These are phyloP conservation scores for Chlorencoelia australis DNA, from an alignment of 2,329 filamentous ascomycete species.

Conservation along the genomic window DNA sequence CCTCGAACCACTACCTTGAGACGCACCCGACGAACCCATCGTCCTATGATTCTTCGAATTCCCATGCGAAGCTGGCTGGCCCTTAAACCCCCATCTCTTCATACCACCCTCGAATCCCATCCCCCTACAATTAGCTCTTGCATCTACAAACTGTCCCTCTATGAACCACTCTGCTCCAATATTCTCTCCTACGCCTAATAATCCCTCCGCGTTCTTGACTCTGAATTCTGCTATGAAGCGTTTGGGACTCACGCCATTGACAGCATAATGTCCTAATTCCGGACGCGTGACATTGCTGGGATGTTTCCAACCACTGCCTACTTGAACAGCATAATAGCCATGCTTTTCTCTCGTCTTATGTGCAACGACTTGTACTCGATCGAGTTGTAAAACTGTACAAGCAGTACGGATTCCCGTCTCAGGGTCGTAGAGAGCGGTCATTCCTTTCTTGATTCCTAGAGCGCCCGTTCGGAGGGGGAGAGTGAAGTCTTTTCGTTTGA, in stretches of 20 bases:
- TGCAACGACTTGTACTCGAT: conserved; percentile 80
- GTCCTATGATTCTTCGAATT: conserved; percentile 90
- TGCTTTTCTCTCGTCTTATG: conserved; percentile 73
- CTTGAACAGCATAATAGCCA: conserved; percentile 90
- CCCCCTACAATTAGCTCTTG: conserved; percentile 66
- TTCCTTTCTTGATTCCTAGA: conserved; percentile 85
- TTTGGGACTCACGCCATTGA: conserved; percentile 74
- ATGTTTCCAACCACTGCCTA: conserved; percentile 69
- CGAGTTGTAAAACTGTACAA: conserved; percentile 89
- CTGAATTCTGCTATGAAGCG: conserved; percentile 76
- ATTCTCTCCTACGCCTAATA: conserved; percentile 65
- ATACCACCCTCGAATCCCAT: conserved; percentile 96
- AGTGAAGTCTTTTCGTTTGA: conserved; percentile 46
- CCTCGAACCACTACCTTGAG: conserved; percentile 84
- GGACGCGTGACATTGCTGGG: conserved; percentile 71
- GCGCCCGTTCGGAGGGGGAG: conserved; percentile 66
- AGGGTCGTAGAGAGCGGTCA: conserved; percentile 79
- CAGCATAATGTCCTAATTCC: conserved; percentile 79
- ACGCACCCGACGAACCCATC: conserved; percentile 80
- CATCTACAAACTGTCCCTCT: conserved; percentile 83
- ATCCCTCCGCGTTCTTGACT: conserved; percentile 61
- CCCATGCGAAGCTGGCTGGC: conserved; percentile 88
- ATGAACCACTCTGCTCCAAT: conserved; percentile 86
- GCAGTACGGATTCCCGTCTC: conserved; percentile 67
- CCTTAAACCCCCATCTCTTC: conserved; percentile 87